Conservation (phyloP, 2,329 filamentous ascomycete species). For the Aureobasidium lini region DNA sequence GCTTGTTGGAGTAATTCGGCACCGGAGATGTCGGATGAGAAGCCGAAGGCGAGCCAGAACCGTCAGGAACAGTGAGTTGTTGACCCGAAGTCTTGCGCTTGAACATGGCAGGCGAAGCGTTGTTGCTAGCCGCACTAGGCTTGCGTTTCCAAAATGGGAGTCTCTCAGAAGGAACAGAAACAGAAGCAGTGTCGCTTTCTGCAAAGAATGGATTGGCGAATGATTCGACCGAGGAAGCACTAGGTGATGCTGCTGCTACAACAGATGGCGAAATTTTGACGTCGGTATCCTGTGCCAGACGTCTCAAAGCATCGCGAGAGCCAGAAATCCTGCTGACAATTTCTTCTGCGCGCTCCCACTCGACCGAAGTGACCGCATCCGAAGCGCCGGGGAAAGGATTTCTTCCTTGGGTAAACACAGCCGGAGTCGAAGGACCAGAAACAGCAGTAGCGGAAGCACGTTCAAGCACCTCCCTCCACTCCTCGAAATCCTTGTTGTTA, state of each 20-base stretch:
- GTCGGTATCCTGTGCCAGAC: slow-evolving; percentile 78
- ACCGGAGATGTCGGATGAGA: slow-evolving; percentile 28
- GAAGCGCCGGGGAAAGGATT: neutral
- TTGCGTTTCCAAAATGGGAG: slow-evolving; percentile 91
- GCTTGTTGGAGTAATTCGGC: slow-evolving; percentile 28
- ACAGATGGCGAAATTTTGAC: slow-evolving; percentile 46
- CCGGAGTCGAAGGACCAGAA: slow-evolving; percentile 13
- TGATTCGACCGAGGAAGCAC: slow-evolving; percentile 19
- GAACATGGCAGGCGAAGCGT: slow-evolving; percentile 34
- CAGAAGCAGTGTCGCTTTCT: slow-evolving; percentile 22
- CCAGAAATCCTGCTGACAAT: slow-evolving; percentile 81
- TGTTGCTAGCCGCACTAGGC: slow-evolving; percentile 47
- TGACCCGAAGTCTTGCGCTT: slow-evolving; percentile 45
- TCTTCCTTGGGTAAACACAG: neutral
- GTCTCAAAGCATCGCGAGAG: slow-evolving; percentile 78
- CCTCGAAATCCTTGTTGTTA: slow-evolving; percentile 75
- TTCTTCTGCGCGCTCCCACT: slow-evolving; percentile 81
- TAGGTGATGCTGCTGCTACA: slow-evolving; percentile 20
- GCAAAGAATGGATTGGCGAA: slow-evolving; percentile 24
- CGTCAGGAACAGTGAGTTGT: slow-evolving; percentile 42
- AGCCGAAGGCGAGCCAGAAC: slow-evolving; percentile 21
- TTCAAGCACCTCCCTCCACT: slow-evolving; percentile 82
- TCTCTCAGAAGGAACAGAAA: slow-evolving; percentile 42
- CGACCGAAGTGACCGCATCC: slow-evolving; percentile 27
- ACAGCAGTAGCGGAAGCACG: slow-evolving; percentile 52